Evolutionary conservation across 345 rosid species (phyloP), one percentile per base, ranked within the genome.

Genomic region (Corchorus capsularis): DNA sequence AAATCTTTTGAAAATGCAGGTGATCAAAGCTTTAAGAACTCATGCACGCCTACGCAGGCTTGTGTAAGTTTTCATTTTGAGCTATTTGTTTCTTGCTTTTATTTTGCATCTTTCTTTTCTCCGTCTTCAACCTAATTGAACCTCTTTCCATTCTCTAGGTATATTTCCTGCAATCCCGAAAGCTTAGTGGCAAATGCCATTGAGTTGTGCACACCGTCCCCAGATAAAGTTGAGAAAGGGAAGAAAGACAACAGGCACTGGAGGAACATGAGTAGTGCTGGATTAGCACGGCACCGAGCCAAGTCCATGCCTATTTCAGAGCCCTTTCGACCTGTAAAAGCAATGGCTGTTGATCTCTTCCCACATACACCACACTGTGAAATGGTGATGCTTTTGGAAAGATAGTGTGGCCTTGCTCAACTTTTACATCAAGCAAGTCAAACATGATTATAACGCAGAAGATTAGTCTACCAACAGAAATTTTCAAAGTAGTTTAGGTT

Each of bases 151-250:
- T 61, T 73, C 2, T 59, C 63, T 78, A 95, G 98, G 71, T 96
- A 93, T 81, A 96, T 96, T 79, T 96, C 98, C 4, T 96, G 98
- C 86, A 96, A 96, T 85, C 99, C 97, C 2, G 98, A 96, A 80
- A 93, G 93, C 76, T 82, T 96, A 64, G 87, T 90, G 45, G 97
- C 98, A 61, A 96, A 96, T 79, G 91, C 99, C 1, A 93, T 96
- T 54, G 98, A 96, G 87, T 91, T 93, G 8, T 96, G 98, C 87
- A 90, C 96, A 2, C 96, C 94, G 20, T 92, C 94, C 64, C 90
- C 87, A 2, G 87, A 86, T 10, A 87, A 83, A 70, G 71, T 72
- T 3, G 95, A 91, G 82, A 90, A 90, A 82, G 97, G 90, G 75
- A 90, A 87, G 62, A 85, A 87, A 72, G 87, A 86, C 72, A 92